phyloP scores from a whole-genome alignment of 352 stramenopile genomes.

The Pythium rhizo-oryzae region DNA sequence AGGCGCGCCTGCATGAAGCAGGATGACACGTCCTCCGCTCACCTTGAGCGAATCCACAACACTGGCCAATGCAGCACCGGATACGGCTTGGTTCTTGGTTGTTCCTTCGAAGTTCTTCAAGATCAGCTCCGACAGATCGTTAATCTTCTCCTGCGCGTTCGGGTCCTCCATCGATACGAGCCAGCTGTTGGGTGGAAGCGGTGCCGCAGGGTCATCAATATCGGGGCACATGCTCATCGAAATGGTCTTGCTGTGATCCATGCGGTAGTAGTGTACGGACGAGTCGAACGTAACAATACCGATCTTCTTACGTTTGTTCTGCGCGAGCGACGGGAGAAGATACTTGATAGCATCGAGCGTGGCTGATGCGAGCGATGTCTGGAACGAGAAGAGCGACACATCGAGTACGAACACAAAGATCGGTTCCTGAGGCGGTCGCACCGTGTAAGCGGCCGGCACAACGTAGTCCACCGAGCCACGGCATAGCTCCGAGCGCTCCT shows the following conservation, averaged over 20 bases:
- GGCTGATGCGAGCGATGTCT: constrained; percentile 63
- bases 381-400: constrained; percentile 84
- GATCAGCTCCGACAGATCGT: constrained; percentile 70
- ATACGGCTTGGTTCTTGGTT: constrained; percentile 80
- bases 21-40: constrained; percentile 63
- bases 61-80: constrained; percentile 74
- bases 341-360: constrained; percentile 81
- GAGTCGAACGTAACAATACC: constrained; percentile 90
- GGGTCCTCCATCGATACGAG: constrained; percentile 84
- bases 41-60: constrained; percentile 70
- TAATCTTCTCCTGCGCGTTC: constrained; percentile 68
- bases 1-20: constrained; percentile 80
- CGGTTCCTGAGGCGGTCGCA: constrained; percentile 78
- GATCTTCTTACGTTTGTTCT: constrained; percentile 87
- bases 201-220: constrained; percentile 77
- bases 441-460: constrained; percentile 78
- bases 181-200: constrained; percentile 75
- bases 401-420: constrained; percentile 90
- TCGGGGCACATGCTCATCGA: constrained; percentile 80
- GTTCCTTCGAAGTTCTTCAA: constrained; percentile 65
- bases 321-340: constrained; percentile 67
- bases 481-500: constrained; percentile 79
- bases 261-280: constrained; percentile 85
- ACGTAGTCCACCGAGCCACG: constrained; percentile 88
- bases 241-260: constrained; percentile 69